Conservation (phyloP, 23 red algal genomes). For the Gracilaria vermiculophylla region DNA sequence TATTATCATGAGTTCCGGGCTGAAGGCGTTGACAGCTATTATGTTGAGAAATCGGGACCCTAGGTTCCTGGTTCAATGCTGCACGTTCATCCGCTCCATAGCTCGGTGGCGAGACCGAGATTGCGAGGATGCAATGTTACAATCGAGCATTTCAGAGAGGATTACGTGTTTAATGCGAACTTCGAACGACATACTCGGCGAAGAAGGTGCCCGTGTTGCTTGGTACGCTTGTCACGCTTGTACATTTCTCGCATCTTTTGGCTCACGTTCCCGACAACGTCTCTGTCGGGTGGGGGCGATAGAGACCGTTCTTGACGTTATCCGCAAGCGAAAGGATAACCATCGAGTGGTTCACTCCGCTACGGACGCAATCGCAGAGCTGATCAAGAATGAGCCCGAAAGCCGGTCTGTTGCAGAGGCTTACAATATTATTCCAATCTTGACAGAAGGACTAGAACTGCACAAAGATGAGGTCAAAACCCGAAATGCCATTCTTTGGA, state of each 20-base stretch:
- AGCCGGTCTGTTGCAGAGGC: neutral
- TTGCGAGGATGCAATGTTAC: conserved; percentile 53
- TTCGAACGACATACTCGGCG: conserved; percentile 32
- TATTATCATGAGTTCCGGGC: conserved; percentile 59
- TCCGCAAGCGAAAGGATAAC: conserved; percentile 35
- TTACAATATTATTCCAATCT: neutral
- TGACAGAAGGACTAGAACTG: neutral
- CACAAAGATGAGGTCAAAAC: neutral
- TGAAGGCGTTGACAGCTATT: conserved; percentile 38
- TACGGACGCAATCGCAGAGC: conserved; percentile 55
- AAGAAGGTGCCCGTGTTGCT: conserved; percentile 34
- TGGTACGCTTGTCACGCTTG: conserved; percentile 58
- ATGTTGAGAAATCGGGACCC: conserved; percentile 55
- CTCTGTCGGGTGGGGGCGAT: conserved; percentile 54
- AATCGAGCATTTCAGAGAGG: conserved; percentile 44
- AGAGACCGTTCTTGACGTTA: conserved; percentile 23
- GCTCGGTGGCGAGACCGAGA: conserved; percentile 47
- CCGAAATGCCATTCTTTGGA: conserved; percentile 45
- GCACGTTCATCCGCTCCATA: conserved; percentile 30
- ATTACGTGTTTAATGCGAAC: conserved; percentile 27
- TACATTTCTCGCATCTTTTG: conserved; percentile 58
- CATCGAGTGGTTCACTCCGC: conserved; percentile 14
- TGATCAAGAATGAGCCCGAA: conserved; percentile 47
- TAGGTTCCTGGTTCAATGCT: conserved; percentile 44
- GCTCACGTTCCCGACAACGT: conserved; percentile 38